Evolutionary conservation across 306 rosid species (phyloP).

Genomic region (Cercis canadensis): DNA sequence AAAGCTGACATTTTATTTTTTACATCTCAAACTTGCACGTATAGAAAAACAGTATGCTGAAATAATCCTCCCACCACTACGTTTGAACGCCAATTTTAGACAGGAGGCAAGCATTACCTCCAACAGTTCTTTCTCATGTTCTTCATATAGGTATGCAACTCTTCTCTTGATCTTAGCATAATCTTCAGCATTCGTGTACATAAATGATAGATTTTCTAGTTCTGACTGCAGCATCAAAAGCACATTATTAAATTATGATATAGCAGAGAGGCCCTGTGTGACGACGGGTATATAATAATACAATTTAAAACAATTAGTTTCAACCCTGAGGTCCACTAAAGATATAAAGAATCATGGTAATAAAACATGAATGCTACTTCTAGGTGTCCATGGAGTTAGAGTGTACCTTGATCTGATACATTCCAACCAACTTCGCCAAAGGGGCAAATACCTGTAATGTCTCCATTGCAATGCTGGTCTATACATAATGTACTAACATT

Average conservation of each 20-base stretch:
- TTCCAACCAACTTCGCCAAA: conserved; percentile 98
- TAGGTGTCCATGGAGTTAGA: conserved; percentile 10
- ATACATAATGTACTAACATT: conserved; percentile 45
- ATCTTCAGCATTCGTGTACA: conserved; percentile 94
- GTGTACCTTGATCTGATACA: conserved; percentile 95
- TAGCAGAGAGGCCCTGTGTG: conserved; percentile 24
- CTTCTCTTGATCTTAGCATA: conserved; percentile 92
- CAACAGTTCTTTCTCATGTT: conserved; percentile 89
- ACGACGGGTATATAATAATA: conserved; percentile 18
- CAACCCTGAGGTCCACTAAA: conserved; percentile 14
- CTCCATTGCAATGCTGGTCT: conserved; percentile 95
- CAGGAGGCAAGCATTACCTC: conserved; percentile 63
- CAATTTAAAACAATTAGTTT: conserved; percentile 24
- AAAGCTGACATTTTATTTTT: conserved; percentile 12
- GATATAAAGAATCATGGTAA: conserved; percentile 17
- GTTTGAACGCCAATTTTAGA: conserved; percentile 30
- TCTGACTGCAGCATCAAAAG: conserved; percentile 73
- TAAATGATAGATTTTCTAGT: conserved; percentile 94
- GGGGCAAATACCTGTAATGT: conserved; percentile 99
- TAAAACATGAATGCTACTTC: conserved; percentile 31
- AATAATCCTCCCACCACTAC: conserved; percentile 19
- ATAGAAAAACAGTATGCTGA: conserved; percentile 20
- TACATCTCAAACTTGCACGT: conserved; percentile 16
- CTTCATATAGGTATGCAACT: conserved; percentile 80
- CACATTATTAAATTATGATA: conserved; percentile 19